Evolutionary conservation across 257 asterid genomes (phyloP).

Genomic region (Vinca minor): DNA sequence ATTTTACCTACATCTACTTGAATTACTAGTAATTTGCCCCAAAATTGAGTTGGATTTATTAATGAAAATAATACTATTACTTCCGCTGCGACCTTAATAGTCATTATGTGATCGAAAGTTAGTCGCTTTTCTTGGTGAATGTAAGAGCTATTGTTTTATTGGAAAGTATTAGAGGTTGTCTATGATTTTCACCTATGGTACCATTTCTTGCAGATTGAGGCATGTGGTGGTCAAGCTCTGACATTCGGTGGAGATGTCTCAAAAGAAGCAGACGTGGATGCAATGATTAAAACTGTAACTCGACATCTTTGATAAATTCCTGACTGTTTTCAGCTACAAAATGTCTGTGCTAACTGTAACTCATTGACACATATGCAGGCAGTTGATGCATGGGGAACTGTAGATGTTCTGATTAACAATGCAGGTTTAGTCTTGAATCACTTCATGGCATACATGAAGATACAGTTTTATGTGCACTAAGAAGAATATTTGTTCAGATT

Average conservation of each 20-base stretch:
- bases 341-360: constrained; percentile 22
- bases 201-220: constrained; percentile 63
- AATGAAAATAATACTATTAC: not conserved
- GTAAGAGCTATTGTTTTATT: not conserved
- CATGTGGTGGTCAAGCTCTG: constrained; percentile 78
- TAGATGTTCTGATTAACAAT: constrained; percentile 79
- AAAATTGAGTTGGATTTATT: not conserved
- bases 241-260: constrained; percentile 93
- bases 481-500: not conserved
- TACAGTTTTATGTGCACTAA: not conserved
- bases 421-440: constrained; percentile 51
- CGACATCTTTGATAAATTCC: constrained; percentile 7
- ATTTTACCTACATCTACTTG: not conserved
- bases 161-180: not conserved
- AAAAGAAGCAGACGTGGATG: constrained; percentile 81
- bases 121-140: not conserved
- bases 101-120: not conserved
- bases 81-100: not conserved
- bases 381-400: constrained; percentile 87
- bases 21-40: not conserved
- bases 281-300: constrained; percentile 86
- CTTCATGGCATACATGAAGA: not conserved
- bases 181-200: not conserved
- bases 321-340: constrained; percentile 5
- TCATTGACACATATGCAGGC: constrained; percentile 50